These are phyloP conservation scores for Silene latifolia DNA, from an alignment of 148 eudicot species.

Conservation along the genomic window DNA sequence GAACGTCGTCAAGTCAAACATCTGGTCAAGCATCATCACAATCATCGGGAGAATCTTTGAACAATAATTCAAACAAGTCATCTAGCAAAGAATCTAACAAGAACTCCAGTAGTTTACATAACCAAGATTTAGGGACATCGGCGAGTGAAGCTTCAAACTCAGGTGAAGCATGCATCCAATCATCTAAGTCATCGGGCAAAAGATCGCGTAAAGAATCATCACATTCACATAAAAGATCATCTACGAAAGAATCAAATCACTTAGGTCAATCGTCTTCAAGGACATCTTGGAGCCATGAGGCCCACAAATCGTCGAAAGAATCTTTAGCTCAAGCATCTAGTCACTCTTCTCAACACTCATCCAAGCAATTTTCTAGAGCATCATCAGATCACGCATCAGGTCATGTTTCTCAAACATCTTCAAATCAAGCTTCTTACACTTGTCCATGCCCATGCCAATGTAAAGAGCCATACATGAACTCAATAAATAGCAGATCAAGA, in stretches of 20 bases:
- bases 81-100: background rate
- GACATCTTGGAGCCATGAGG: background rate
- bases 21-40: background rate
- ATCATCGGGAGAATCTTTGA: background rate
- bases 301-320: background rate
- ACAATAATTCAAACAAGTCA: background rate
- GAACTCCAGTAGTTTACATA: background rate
- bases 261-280: too few relatives aligned
- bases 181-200: background rate
- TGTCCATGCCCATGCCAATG: slow-evolving; percentile 16
- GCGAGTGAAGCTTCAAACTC: background rate
- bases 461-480: background rate
- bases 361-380: background rate
- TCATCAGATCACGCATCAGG: background rate
- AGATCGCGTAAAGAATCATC: background rate
- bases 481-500: background rate
- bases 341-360: background rate
- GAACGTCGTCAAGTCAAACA: background rate
- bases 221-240: background rate
- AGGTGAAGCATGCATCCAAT: background rate
- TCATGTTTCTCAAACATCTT: background rate
- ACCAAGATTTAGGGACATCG: background rate
- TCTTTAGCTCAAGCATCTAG: slow-evolving; percentile 3
- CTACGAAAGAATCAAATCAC: too few relatives aligned
- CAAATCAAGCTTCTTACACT: slow-evolving; percentile 6